Percentiles rank a stretch among this genome's conserved stretches.
These are phyloP conservation scores for Barbarea vulgaris DNA, from an alignment of 345 rosid species.

Conservation along the genomic window DNA sequence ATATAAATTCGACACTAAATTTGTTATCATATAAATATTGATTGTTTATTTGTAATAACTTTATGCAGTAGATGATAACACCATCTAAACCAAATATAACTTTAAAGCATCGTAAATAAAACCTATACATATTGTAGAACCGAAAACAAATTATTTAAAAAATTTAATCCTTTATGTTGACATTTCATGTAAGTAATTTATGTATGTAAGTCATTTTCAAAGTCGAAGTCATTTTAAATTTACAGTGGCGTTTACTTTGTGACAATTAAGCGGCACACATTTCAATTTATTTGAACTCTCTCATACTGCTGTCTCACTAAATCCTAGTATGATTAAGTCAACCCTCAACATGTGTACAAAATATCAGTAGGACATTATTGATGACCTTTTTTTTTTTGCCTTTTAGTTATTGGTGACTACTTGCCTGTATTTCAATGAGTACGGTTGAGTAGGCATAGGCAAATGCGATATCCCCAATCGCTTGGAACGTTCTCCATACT, in stretches of 20 bases:
- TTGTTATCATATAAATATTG: too few species aligned
- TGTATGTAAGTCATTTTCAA: too few species aligned
- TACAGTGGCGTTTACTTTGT: background rate
- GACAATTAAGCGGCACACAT: constrained; percentile 15
- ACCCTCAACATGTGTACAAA: background rate
- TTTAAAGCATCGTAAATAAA: too few species aligned
- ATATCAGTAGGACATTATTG: background rate
- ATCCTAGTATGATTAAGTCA: background rate
- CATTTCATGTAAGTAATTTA: background rate
- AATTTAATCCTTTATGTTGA: too few species aligned
- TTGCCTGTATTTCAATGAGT: constrained; percentile 84
- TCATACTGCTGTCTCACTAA: background rate
- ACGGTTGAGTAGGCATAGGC: constrained; percentile 82
- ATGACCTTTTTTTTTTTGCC: background rate
- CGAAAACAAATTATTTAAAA: too few species aligned
- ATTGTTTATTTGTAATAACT: too few species aligned
- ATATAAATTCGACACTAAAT: too few species aligned
- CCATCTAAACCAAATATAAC: too few species aligned
- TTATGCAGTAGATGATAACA: too few species aligned
- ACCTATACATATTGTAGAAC: too few species aligned
- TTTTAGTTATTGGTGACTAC: constrained; percentile 7
- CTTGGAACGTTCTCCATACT: constrained; percentile 80
- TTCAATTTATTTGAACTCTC: background rate
- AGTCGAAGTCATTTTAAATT: too few species aligned
- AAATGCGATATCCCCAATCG: constrained; percentile 78